Evolutionary conservation across 345 rosid genomes (phyloP).

Genomic region (Boechera retrofracta): DNA sequence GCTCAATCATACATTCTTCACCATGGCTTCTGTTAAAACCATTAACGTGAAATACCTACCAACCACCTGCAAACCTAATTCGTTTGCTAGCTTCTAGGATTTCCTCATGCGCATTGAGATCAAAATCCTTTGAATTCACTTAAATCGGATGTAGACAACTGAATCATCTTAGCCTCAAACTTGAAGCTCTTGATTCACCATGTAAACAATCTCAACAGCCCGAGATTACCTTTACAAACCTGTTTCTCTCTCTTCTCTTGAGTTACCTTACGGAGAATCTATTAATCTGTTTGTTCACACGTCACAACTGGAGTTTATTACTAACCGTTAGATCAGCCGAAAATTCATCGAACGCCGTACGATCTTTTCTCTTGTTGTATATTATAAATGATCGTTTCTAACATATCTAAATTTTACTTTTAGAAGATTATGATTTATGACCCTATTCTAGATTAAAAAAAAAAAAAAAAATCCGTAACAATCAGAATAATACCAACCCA

Average conservation of each 20-base stretch:
- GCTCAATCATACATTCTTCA: not conserved
- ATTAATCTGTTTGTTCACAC: no score
- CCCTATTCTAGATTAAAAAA: no score
- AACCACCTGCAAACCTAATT: not conserved
- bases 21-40: not conserved
- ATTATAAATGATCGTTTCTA: no score
- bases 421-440: no score
- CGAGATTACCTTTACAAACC: not conserved
- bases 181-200: not conserved
- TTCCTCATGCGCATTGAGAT: constrained; percentile 14
- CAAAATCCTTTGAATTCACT: not conserved
- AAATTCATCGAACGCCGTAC: no score
- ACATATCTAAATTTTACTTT: not conserved
- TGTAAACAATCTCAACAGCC: not conserved
- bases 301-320: no score
- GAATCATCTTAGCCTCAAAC: not conserved
- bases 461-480: no score
- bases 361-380: no score
- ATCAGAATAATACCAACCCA: not conserved
- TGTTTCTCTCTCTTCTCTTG: constrained; percentile 36
- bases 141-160: not conserved
- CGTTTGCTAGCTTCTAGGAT: constrained; percentile 23
- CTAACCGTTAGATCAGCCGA: no score
- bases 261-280: no score
- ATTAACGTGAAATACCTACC: not conserved